Base-by-base conservation (phyloP, 2,329 filamentous ascomycete genomes). In the Penicillium sp. region DNA sequence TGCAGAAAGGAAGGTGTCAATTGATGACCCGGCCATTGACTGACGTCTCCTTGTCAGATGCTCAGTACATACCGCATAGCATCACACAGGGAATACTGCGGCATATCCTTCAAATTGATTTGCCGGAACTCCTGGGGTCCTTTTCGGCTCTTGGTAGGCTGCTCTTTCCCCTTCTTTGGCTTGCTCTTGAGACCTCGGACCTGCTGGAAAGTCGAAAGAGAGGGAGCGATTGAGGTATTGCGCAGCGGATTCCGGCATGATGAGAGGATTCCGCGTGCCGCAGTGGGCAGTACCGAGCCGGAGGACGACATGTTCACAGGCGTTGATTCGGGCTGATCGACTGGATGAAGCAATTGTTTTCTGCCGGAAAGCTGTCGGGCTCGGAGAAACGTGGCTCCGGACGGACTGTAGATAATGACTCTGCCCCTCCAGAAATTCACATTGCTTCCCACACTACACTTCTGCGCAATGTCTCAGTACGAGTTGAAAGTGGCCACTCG, bases 71-170 rank as follows among this genome's bases (percentile, higher is more conserved):
- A 78, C 91, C 93, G 86, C 86, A 99, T 94, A 17, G 94, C 95
- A 80, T 99, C 94, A 65, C 91, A 89, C 33, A 99, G 82, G 0
- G 91, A 85, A 71, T 89, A 96, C 69, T 90, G 88, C 37, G 91
- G 82, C 43, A 86, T 84, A 63, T 86, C 80, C 61, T 84, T 84
- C 62, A 93, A 74, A 62, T 86, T 81, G 62, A 82, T 82, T 58
- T 82, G 80, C 63, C 86, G 83, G 72, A 86, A 92, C 33, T 86
- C 83, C 62, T 84, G 85, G 61, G 84, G 85, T 12, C 84, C 81
- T 77, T 90, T 91, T 70, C 85, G 83, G 52, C 81, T 77, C 67
- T 82, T 80, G 75, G 82, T 86, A 74, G 84, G 75, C 76, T 84
- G 86, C 67, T 81, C 82, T 67, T 79, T 79, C 62, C 78, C 76